Evolutionary conservation across 305 asterid genomes (phyloP).

Genomic region (Fraxinus albicans): DNA sequence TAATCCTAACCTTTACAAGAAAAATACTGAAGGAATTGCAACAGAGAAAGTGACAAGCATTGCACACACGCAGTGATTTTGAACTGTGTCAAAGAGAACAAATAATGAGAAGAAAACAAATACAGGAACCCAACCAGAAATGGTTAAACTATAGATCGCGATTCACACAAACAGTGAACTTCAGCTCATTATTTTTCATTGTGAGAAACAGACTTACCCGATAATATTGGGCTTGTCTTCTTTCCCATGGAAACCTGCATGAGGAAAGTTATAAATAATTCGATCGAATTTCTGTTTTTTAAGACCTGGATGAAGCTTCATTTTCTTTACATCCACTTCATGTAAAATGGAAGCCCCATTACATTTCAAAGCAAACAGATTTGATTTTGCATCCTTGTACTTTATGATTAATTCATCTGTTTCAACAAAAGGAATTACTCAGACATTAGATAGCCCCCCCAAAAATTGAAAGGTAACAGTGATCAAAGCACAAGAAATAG

Average conservation of each 20-base stretch:
- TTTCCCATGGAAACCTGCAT: conserved; percentile 40
- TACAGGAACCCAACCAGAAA: not conserved
- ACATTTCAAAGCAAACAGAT: conserved; percentile 17
- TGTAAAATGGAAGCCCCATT: conserved; percentile 32
- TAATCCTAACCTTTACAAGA: not conserved
- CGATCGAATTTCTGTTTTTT: conserved; percentile 28
- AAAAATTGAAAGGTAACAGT: not conserved
- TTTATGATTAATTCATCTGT: conserved; percentile 19
- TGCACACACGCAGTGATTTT: not conserved
- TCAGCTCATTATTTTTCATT: not conserved
- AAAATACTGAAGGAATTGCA: not conserved
- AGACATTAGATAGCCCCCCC: not conserved
- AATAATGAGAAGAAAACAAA: not conserved
- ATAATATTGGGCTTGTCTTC: conserved; percentile 14
- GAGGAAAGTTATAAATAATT: conserved; percentile 40
- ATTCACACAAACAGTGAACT: not conserved
- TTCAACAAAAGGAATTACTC: not conserved
- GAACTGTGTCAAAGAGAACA: not conserved
- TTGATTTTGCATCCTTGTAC: conserved; percentile 34
- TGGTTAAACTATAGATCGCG: not conserved
- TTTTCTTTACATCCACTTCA: conserved; percentile 29
- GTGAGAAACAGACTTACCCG: conserved; percentile 4
- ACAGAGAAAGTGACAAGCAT: not conserved
- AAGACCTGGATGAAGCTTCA: conserved; percentile 21
- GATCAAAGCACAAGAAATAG: not conserved